Conservation (phyloP, 1,139 yeast genomes). For the Yamadazyma pseudoaaseri region DNA sequence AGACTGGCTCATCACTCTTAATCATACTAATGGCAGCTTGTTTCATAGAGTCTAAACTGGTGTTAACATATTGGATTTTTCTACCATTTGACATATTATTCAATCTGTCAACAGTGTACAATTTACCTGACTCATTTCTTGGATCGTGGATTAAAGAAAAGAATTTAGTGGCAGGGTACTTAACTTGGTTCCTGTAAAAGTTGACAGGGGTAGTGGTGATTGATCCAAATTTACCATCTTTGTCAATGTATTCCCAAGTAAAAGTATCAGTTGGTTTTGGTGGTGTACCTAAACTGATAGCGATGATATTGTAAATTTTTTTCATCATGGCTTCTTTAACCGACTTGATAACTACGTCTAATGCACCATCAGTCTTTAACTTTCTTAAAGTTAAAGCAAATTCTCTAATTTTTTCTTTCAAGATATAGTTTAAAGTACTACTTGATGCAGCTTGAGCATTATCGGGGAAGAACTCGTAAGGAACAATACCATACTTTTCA, state of each 20-base stretch:
- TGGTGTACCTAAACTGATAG: conserved; percentile 72
- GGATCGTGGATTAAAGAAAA: conserved; percentile 80
- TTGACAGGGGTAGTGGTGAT: conserved; percentile 60
- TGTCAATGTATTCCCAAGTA: conserved; percentile 73
- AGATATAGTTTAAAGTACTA: conserved; percentile 54
- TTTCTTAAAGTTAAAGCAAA: conserved; percentile 66
- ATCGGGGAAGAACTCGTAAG: conserved; percentile 71
- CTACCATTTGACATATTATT: conserved; percentile 71
- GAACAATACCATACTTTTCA: conserved; percentile 76
- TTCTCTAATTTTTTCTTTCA: conserved; percentile 71
- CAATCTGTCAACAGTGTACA: conserved; percentile 68
- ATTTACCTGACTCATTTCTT: conserved; percentile 60
- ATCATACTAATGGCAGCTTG: conserved; percentile 63
- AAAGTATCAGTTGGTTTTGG: conserved; percentile 69
- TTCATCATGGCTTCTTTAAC: conserved; percentile 53
- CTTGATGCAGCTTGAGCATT: conserved; percentile 62
- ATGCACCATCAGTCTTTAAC: conserved; percentile 28
- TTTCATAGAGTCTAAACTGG: conserved; percentile 57
- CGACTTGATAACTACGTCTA: conserved; percentile 18
- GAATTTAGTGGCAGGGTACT: conserved; percentile 49
- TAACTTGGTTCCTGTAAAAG: conserved; percentile 56
- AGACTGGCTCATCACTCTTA: conserved; percentile 71
- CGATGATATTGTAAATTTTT: conserved; percentile 60
- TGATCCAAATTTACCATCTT: conserved; percentile 59
- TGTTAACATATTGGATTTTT: conserved; percentile 67